Percentiles rank a stretch among this genome's conserved stretches.
Evolutionary conservation across 2,329 filamentous ascomycete species (phyloP).

Genomic region (Claviceps sp.): DNA sequence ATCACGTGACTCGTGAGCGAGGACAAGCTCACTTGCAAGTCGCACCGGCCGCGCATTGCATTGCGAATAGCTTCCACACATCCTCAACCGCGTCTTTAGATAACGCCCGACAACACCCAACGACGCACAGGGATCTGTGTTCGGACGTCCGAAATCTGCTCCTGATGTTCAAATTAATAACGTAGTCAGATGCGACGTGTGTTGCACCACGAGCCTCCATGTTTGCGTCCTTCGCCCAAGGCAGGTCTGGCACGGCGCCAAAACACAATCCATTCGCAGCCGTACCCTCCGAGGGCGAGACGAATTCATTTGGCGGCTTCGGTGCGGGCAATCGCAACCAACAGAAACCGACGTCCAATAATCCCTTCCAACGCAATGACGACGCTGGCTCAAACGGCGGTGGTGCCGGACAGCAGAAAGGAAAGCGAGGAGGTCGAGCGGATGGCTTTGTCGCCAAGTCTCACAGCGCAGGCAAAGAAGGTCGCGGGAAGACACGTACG

Average conservation of each 20-base stretch:
- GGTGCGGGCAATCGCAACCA: conserved; percentile 17
- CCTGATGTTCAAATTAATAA: conserved; percentile 20
- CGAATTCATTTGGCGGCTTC: conserved; percentile 18
- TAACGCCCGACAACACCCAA: neutral
- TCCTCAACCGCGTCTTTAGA: neutral
- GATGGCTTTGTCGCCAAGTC: conserved; percentile 10
- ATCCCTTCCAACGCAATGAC: conserved; percentile 16
- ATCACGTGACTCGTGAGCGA: conserved; percentile 7
- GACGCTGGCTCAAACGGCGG: conserved; percentile 14
- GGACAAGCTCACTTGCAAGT: neutral
- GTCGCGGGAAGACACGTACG: conserved; percentile 1
- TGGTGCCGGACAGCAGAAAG: conserved; percentile 9
- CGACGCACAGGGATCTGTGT: neutral
- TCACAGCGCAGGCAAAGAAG: conserved; percentile 6
- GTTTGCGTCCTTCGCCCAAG: conserved; percentile 23
- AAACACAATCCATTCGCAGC: conserved; percentile 23
- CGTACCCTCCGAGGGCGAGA: conserved; percentile 1
- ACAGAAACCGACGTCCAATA: conserved; percentile 14
- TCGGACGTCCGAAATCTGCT: conserved; percentile 2
- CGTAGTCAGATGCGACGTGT: conserved; percentile 24
- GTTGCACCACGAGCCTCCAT: conserved; percentile 28
- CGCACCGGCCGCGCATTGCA: neutral
- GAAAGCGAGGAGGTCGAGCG: conserved; percentile 10
- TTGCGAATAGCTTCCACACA: conserved; percentile 5
- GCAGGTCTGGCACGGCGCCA: conserved; percentile 21